Conservation (phyloP, 2,329 filamentous ascomycete genomes). For the Eutypa lata region DNA sequence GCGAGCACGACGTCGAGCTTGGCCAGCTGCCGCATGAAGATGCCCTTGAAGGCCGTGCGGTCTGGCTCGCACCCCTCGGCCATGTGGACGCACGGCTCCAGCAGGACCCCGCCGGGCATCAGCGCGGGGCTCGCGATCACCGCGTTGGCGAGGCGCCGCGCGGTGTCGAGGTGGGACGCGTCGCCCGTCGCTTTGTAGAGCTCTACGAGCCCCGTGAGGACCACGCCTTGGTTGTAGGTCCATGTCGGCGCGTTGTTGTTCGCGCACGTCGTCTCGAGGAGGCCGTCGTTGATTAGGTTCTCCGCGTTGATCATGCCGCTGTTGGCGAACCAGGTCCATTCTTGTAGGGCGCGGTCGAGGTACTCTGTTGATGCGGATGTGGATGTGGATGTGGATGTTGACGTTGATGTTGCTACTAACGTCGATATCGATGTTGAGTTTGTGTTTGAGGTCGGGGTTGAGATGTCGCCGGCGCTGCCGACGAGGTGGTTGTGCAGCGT, state of each 20-base stretch:
- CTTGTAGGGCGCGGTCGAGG: conserved; percentile 35
- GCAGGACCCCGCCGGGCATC: neutral
- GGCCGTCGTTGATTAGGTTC: conserved; percentile 39
- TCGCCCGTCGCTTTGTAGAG: conserved; percentile 37
- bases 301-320: conserved; percentile 39
- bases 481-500: conserved; percentile 35
- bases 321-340: conserved; percentile 42
- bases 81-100: neutral
- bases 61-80: conserved; percentile 19
- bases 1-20: neutral
- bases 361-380: conserved; percentile 32
- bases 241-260: conserved; percentile 40
- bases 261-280: conserved; percentile 30
- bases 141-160: conserved; percentile 43
- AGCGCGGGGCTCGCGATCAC: conserved; percentile 35
- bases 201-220: conserved; percentile 46
- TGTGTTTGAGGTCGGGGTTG: too few relatives aligned
- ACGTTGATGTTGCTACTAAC: too few relatives aligned
- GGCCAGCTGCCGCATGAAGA: neutral
- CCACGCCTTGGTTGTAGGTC: conserved; percentile 51
- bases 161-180: conserved; percentile 29
- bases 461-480: too few relatives aligned
- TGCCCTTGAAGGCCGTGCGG: conserved; percentile 2
- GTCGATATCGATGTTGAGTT: too few relatives aligned
- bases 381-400: too few relatives aligned